Conservation (phyloP, 2,329 filamentous ascomycete species). For the Penicillium sp. region DNA sequence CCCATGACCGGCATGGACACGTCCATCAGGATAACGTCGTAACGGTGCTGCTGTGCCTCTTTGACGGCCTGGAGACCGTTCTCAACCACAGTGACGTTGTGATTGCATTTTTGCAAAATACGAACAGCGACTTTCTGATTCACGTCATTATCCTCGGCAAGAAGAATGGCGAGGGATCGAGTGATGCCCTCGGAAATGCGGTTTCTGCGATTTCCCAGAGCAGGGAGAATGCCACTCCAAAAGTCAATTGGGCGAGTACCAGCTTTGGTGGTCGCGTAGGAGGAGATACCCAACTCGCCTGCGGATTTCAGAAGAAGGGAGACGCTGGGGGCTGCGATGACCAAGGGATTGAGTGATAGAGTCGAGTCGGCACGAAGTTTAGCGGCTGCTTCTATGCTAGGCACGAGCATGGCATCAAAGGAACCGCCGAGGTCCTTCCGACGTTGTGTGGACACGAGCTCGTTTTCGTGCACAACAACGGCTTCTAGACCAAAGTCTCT, state of each 20-base stretch:
- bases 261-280: conserved; percentile 89
- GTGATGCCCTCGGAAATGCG: conserved; percentile 84
- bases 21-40: conserved; percentile 93
- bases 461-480: conserved; percentile 64
- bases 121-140: conserved; percentile 91
- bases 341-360: conserved; percentile 91
- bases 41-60: conserved; percentile 76
- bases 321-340: conserved; percentile 78
- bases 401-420: conserved; percentile 88
- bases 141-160: conserved; percentile 91
- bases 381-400: conserved; percentile 78
- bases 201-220: conserved; percentile 83
- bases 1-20: conserved; percentile 98
- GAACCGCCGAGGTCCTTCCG: conserved; percentile 49
- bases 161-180: conserved; percentile 82
- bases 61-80: conserved; percentile 65
- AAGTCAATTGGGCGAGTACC: conserved; percentile 72
- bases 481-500: conserved; percentile 68
- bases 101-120: conserved; percentile 88
- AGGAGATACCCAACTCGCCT: conserved; percentile 84
- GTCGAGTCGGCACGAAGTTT: conserved; percentile 74
- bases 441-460: conserved; percentile 51
- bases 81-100: conserved; percentile 60
- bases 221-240: conserved; percentile 87
- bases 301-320: conserved; percentile 85